phyloP scores from a whole-genome alignment of 768 basidiomycete species.

The Boletales sp. region DNA sequence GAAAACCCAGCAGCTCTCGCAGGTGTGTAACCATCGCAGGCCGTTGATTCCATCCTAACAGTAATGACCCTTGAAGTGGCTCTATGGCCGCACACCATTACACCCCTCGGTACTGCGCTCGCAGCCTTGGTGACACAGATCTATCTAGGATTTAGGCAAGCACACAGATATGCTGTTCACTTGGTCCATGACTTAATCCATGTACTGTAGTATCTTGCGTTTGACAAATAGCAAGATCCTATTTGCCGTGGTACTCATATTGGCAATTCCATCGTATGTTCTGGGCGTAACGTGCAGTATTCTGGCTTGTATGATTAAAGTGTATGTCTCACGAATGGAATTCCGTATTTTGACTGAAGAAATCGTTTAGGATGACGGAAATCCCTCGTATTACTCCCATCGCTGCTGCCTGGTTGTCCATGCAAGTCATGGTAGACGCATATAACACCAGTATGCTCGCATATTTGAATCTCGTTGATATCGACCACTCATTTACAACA shows the following conservation, averaged over 20 bases:
- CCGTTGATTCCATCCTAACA: too few species aligned
- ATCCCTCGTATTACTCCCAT: constrained; percentile 38
- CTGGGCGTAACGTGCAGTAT: constrained; percentile 44
- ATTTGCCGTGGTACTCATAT: constrained; percentile 31
- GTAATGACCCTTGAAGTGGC: constrained; percentile 25
- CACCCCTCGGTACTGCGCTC: constrained; percentile 42
- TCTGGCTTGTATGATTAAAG: constrained; percentile 38
- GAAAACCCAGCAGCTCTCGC: constrained; percentile 10
- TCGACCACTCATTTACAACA: too few species aligned
- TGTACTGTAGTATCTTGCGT: constrained; percentile 11
- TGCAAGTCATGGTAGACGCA: constrained; percentile 43
- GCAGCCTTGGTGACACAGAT: constrained; percentile 48
- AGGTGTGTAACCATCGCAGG: background rate
- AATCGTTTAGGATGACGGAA: constrained; percentile 34
- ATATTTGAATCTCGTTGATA: too few species aligned
- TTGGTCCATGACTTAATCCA: too few species aligned
- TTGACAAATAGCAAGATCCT: constrained; percentile 18
- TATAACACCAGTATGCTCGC: constrained; percentile 39
- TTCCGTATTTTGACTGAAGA: background rate
- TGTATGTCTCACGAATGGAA: constrained; percentile 28
- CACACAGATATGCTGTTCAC: background rate
- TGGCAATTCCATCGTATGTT: constrained; percentile 39
- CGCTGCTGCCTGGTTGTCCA: constrained; percentile 45
- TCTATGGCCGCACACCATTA: constrained; percentile 51
- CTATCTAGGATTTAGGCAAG: constrained; percentile 46